These are phyloP conservation scores for Pseudopyrenochaeta lycopersici DNA, from an alignment of 2,329 filamentous ascomycete species.

Conservation along the genomic window DNA sequence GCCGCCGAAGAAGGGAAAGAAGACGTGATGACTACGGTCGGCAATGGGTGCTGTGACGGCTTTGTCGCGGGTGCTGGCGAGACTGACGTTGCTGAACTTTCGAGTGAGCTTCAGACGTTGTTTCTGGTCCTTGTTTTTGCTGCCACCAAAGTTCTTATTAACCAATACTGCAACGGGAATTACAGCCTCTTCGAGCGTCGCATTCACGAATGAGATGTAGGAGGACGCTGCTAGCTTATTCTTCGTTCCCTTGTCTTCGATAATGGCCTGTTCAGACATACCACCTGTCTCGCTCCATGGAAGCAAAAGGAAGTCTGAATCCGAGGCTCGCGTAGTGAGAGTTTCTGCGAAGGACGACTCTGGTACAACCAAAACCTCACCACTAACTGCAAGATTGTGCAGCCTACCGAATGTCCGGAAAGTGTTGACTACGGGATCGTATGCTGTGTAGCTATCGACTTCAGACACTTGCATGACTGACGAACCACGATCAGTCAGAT, in stretches of 20 bases:
- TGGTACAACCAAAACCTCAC: conserved; percentile 81
- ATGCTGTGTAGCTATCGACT: conserved; percentile 70
- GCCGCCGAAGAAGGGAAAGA: conserved; percentile 87
- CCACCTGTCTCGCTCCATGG: conserved; percentile 89
- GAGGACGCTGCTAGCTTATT: conserved; percentile 68
- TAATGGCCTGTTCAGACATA: conserved; percentile 70
- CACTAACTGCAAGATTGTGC: conserved; percentile 82
- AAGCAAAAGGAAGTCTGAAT: conserved; percentile 76
- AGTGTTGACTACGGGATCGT: conserved; percentile 87
- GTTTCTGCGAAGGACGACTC: conserved; percentile 82
- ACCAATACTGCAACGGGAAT: conserved; percentile 82
- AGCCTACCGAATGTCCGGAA: conserved; percentile 89
- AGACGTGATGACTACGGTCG: conserved; percentile 81
- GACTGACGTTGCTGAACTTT: conserved; percentile 43
- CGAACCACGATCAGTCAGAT: conserved; percentile 90
- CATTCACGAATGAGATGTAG: conserved; percentile 78
- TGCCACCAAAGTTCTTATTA: conserved; percentile 72
- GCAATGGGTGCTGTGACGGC: conserved; percentile 64
- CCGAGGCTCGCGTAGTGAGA: conserved; percentile 68
- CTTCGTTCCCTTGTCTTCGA: conserved; percentile 59
- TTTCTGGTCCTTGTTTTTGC: conserved; percentile 45
- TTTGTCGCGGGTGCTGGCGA: conserved; percentile 67
- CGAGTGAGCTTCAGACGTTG: conserved; percentile 33
- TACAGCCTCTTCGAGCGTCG: conserved; percentile 68
- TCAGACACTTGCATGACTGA: conserved; percentile 95